Base-by-base conservation (phyloP, 257 asterid genomes). In the Petrea volubilis region DNA sequence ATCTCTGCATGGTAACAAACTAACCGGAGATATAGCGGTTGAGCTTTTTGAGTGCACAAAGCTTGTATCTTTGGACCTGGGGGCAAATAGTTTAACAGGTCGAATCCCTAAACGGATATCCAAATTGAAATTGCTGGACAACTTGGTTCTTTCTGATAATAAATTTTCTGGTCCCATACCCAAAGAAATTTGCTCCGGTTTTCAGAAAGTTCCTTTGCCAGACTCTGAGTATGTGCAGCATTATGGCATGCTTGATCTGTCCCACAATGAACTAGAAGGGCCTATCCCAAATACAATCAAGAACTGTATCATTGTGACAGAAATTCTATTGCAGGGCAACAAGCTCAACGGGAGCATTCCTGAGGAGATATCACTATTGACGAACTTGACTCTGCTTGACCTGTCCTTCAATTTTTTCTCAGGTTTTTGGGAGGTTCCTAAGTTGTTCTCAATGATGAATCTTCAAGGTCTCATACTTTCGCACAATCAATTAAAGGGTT, bases 161-260 rank as follows among this genome's bases (percentile, higher is more conserved):
- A 71, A 24, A 4, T 49, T 92, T 24, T 75, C 87, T 13, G 98
- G 98, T 49, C 33, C 73, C 31, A 85, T 92, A 72, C 98, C 98
- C 5, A 81, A 81, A 57, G 95, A 88, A 64, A 82, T 92, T 36
- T 92, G 98, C 72, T 81, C 91, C 0, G 91, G 96, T 20, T 92
- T 92, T 70, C 93, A 84, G 70, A 79, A 75, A 64, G 78, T 77
- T 74, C 85, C 92, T 20, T 72, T 86, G 59, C 88, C 97, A 0
- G 97, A 90, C 63, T 92, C 97, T 0, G 98, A 88, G 82, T 92
- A 67, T 50, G 56, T 74, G 31, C 98, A 92, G 81, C 98, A 88
- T 68, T 88, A 86, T 18, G 98, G 98, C 41, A 83, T 79, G 91
- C 98, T 92, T 34, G 97, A 92, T 77, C 82, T 92, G 33, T 90